phyloP scores from a whole-genome alignment of 2,329 filamentous ascomycete species.

The Rhynchosporium secalis region DNA sequence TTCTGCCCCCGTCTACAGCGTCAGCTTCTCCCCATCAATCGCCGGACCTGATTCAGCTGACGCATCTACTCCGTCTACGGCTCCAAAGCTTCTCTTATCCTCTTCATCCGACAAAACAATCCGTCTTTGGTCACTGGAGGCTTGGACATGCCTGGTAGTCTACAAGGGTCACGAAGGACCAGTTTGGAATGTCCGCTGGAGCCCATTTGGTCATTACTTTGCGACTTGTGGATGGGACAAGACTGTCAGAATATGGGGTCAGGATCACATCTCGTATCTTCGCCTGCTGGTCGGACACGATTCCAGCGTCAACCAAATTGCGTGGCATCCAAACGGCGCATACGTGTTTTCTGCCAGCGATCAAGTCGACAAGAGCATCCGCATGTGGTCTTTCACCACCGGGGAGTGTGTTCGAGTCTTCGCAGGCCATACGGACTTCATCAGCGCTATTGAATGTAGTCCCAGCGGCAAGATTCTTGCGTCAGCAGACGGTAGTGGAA shows the following conservation, averaged over 20 bases:
- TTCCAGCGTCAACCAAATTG: slow-evolving; percentile 84
- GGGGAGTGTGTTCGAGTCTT: slow-evolving; percentile 89
- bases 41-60: slow-evolving; percentile 33
- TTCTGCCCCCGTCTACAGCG: slow-evolving; percentile 81
- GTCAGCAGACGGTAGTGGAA: slow-evolving; percentile 83
- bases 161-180: slow-evolving; percentile 93
- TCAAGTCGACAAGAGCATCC: slow-evolving; percentile 81
- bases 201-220: slow-evolving; percentile 95
- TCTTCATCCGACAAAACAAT: slow-evolving; percentile 85
- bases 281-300: slow-evolving; percentile 91
- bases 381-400: slow-evolving; percentile 94
- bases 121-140: slow-evolving; percentile 88
- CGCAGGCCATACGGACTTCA: slow-evolving; percentile 84
- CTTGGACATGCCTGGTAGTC: slow-evolving; percentile 88
- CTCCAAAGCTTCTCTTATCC: slow-evolving; percentile 78
- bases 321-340: slow-evolving; percentile 91
- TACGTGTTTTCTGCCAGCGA: slow-evolving; percentile 93
- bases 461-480: slow-evolving; percentile 90
- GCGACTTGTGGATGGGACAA: slow-evolving; percentile 84
- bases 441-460: slow-evolving; percentile 81
- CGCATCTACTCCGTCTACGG: slow-evolving; percentile 45
- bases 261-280: slow-evolving; percentile 86
- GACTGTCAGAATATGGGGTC: slow-evolving; percentile 86
- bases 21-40: slow-evolving; percentile 70
- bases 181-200: slow-evolving; percentile 85